Evolutionary conservation across 805 yeast species (phyloP).

Genomic region (Zygosaccharomyces pseudorouxii): DNA sequence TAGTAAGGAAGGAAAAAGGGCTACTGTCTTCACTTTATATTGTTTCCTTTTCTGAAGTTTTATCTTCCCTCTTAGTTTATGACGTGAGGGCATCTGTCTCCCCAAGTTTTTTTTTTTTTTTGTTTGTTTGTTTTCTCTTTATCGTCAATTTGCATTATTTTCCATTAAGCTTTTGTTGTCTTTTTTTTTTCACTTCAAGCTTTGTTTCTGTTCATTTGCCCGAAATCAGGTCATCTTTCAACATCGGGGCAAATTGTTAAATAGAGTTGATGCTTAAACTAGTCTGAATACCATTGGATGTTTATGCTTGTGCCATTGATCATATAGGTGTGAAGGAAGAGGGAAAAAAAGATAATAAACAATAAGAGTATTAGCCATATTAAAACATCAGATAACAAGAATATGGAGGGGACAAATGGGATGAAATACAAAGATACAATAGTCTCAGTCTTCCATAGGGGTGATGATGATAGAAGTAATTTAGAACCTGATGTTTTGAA

Average conservation of each 20-base stretch:
- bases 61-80: background rate
- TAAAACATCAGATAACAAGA: background rate
- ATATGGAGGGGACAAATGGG: background rate
- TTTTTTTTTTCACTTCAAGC: background rate
- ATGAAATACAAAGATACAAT: conserved; percentile 11
- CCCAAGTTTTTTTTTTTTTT: background rate
- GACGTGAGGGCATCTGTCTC: background rate
- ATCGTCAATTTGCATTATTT: background rate
- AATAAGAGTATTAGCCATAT: background rate
- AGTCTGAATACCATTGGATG: background rate
- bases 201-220: background rate
- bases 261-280: background rate
- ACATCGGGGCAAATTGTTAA: background rate
- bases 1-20: background rate
- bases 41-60: background rate
- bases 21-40: background rate
- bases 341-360: background rate
- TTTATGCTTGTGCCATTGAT: background rate
- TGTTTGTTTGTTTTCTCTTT: background rate
- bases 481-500: conserved; percentile 7
- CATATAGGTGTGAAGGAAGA: background rate
- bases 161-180: background rate
- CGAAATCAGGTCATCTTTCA: background rate
- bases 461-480: background rate
- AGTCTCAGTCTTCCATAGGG: conserved; percentile 10